Conservation (phyloP, 768 basidiomycete genomes). For the Hygrophorus russula region DNA sequence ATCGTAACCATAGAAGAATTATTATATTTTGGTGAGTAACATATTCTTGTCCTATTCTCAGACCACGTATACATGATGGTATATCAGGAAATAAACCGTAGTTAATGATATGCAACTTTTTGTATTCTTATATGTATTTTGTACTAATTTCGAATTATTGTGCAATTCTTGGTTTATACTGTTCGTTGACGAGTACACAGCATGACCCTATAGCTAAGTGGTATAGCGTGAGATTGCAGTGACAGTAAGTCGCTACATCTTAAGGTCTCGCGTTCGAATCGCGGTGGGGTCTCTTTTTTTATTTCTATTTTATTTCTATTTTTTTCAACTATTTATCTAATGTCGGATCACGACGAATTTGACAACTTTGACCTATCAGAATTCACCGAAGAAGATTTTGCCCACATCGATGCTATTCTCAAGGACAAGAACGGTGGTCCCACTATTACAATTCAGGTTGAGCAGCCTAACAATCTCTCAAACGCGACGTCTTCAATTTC, state of each 20-base stretch:
- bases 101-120: too few relatives aligned
- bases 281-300: not conserved
- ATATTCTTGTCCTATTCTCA: too few relatives aligned
- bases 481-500: not conserved
- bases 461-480: slow-evolving; percentile 5
- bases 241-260: not conserved
- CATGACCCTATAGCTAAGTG: slow-evolving; percentile 2
- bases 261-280: slow-evolving; percentile 2
- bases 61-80: too few relatives aligned
- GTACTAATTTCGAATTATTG: too few relatives aligned
- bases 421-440: slow-evolving; percentile 16
- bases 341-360: slow-evolving; percentile 15
- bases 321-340: too few relatives aligned
- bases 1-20: too few relatives aligned
- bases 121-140: too few relatives aligned
- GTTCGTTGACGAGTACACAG: not conserved
- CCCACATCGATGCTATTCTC: slow-evolving; percentile 32
- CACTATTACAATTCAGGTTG: slow-evolving; percentile 24
- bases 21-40: too few relatives aligned
- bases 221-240: slow-evolving; percentile 1
- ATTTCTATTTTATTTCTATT: not conserved
- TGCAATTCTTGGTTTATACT: too few relatives aligned
- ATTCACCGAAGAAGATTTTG: slow-evolving; percentile 49
- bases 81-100: too few relatives aligned
- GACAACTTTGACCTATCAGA: slow-evolving; percentile 37